These are phyloP conservation scores for Solanum chacoense DNA, from an alignment of 305 asterid genomes.

Conservation along the genomic window DNA sequence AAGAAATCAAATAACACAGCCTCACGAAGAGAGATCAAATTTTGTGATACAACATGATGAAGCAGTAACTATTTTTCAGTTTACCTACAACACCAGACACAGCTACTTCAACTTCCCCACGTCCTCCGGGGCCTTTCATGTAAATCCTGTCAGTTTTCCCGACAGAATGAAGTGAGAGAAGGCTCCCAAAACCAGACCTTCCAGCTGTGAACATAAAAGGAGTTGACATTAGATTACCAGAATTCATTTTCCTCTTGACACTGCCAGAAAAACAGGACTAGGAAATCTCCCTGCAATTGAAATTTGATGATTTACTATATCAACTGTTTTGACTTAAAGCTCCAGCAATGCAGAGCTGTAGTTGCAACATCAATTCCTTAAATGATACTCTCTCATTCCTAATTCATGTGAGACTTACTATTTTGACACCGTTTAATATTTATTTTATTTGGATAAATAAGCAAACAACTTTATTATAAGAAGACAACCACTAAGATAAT, in stretches of 20 bases:
- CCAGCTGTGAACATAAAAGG: constrained; percentile 48
- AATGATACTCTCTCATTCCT: not conserved
- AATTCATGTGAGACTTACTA: not conserved
- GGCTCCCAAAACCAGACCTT: constrained; percentile 88
- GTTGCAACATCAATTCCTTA: not conserved
- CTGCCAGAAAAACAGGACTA: not conserved
- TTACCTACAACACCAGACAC: constrained; percentile 91
- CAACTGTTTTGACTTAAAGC: not conserved
- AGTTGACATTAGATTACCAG: not conserved
- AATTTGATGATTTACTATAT: not conserved
- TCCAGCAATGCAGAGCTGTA: not conserved
- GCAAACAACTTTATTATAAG: not conserved
- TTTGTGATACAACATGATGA: not conserved
- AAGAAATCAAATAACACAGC: not conserved
- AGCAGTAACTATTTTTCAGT: constrained; percentile 7
- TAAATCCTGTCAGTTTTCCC: constrained; percentile 78
- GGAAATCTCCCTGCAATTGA: not conserved
- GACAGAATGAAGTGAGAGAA: constrained; percentile 75
- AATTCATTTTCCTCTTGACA: not conserved
- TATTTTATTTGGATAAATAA: not conserved
- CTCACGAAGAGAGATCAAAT: not conserved
- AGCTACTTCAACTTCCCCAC: constrained; percentile 99
- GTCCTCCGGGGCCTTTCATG: constrained; percentile 99
- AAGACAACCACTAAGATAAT: not conserved
- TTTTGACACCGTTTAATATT: not conserved